Evolutionary conservation across 306 rosid genomes (phyloP), one percentile per base, ranked within the genome.

Genomic region (Argentina anserina): DNA sequence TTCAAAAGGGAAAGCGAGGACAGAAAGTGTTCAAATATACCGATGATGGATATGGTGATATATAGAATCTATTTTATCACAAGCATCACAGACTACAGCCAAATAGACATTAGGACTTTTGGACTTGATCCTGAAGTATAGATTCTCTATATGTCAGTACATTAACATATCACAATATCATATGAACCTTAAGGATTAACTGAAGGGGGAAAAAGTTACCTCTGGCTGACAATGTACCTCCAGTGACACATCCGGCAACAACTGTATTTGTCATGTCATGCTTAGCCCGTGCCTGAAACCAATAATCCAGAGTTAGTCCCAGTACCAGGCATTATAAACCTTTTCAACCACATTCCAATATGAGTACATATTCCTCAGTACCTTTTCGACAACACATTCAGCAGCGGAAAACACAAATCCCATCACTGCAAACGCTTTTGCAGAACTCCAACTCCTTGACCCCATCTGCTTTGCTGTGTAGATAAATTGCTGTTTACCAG

Each of bases 341-440:
- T n/a, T 37, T 31, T 1, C 65, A 67, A 82, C 53, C 73, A 23
- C 36, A 47, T 2, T 29, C 15, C 53, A 18, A 11, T 7, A 39
- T 47, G 11, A 9, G 2, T 58, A 80, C 13, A 47, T 6, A 50
- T 65, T 62, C 45, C 39, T 41, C 39, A 12, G 63, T 68, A 91
- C 97, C 97, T 94, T 83, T 82, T 94, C 99, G 31, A 94, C 90
- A 77, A 83, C 95, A 80, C 99, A 94, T 77, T 94, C 97, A 1
- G 96, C 91, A 56, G 99, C 97, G 50, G 99, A 94, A 89, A 94
- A 94, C 63, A 88, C 40, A 0, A 89, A 84, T 68, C 97, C 99
- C 99, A 94, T 94, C 25, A 94, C 89, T 69, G 95, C 96, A 91
- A 94, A 94, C 75, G 95, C 88, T 87, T 91, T 94, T 58, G 92